Conservation (phyloP, 352 stramenopile genomes). For the Globisporangium takayamanum region DNA sequence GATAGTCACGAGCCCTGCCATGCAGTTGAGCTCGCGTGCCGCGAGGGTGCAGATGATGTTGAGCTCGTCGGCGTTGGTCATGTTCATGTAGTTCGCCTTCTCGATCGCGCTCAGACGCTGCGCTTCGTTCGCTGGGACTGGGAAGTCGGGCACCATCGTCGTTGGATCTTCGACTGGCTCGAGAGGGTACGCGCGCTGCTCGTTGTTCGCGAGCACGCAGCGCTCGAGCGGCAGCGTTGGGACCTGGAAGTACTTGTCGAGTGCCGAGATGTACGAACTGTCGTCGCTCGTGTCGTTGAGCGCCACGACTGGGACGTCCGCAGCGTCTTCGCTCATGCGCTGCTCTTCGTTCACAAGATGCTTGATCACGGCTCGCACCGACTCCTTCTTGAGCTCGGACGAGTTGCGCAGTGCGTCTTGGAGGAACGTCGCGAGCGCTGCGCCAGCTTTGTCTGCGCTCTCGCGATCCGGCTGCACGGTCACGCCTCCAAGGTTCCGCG, state of each 20-base stretch:
- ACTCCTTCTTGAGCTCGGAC: conserved; percentile 11
- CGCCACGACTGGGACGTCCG: neutral
- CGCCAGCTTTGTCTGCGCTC: too few species aligned
- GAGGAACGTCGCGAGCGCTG: conserved; percentile 15
- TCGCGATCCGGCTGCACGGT: too few species aligned
- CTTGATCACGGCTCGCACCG: conserved; percentile 27
- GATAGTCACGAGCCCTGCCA: too few species aligned
- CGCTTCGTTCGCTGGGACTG: neutral
- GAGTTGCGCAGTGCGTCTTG: conserved; percentile 18
- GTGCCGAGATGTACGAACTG: conserved; percentile 23
- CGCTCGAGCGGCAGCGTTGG: conserved; percentile 22
- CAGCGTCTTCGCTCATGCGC: neutral
- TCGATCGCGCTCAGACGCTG: conserved; percentile 33
- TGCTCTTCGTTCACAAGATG: conserved; percentile 13
- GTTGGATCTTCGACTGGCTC: too few species aligned
- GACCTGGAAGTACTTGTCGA: conserved; percentile 24
- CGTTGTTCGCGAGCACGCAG: conserved; percentile 4
- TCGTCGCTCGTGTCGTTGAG: conserved; percentile 5
- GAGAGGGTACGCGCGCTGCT: too few species aligned
- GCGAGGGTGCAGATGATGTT: conserved; percentile 55
- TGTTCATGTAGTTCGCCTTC: conserved; percentile 26
- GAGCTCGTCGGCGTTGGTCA: conserved; percentile 48
- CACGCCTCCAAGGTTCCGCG: too few species aligned
- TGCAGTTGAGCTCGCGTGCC: conserved; percentile 31
- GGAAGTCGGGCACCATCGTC: too few species aligned